Base-by-base conservation (phyloP, 2,329 filamentous ascomycete species). In the Penicillium olsonii region DNA sequence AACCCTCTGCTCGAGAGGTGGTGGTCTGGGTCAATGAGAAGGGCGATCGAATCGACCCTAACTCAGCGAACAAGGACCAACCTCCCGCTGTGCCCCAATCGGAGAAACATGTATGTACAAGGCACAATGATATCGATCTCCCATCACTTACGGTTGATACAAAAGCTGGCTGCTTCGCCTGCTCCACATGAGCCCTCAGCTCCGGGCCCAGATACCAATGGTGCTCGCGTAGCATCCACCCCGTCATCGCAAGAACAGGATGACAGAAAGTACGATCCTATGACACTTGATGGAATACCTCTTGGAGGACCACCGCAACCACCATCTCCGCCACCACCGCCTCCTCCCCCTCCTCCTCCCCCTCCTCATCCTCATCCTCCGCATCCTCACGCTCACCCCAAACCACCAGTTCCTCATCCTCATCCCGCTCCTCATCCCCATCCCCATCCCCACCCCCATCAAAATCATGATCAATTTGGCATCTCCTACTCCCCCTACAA, bases 401-500 rank as follows among this genome's bases (percentile, higher is more conserved):
- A 31, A 20, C 18, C 33, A 37, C 15, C 42, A 4, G 38, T 31
- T 34, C 39, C 29, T 11, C 42, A 43, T 43, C 46, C 31, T 2
- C 42, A 51, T 8, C 29, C n/a, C n/a, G n/a, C n/a, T n/a, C n/a
- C 48, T 6, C 50, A 54, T 37, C 53, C 34, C n/a, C 58, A 19
- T 19, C 50, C 11, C 34, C 38, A 48, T 14, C 45, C 34, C 6
- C 42, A 35, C 31, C 45, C 18, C 38, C n/a, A 46, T 43, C n/a
- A 47, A 45, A 24, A 40, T 27, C 20, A 33, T 50, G 50, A 19
- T 18, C 47, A 53, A 20, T 67, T 75, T 54, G 82, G 82, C 39
- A 77, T 85, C 45, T 74, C 76, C 6, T 86, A 85, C 68, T 78
- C 79, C 24, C 80, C 82, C 12, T 85, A 84, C 69, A 77, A 75